A percentile compares a stretch with the other conserved stretches of the same genome.
Evolutionary conservation across 2,329 filamentous ascomycete species (phyloP).

Genomic region (Nemania abortiva): DNA sequence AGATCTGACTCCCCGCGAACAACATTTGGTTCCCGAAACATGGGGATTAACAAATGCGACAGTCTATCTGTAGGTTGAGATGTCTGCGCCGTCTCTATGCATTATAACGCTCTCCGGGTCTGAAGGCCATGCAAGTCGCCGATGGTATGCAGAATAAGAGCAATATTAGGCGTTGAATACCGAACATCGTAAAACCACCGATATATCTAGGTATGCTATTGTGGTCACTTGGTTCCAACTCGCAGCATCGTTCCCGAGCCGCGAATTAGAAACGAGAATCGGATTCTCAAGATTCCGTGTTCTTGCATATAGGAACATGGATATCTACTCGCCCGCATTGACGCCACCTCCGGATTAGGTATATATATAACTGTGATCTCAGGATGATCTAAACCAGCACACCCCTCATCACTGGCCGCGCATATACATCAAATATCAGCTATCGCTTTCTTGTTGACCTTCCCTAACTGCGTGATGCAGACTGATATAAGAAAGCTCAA

Average conservation of each 20-base stretch:
- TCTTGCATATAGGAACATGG: background rate
- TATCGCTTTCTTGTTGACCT: background rate
- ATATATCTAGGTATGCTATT: too few relatives aligned
- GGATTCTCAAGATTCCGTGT: background rate
- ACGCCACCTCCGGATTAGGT: too few relatives aligned
- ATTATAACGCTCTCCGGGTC: background rate
- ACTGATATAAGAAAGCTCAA: background rate
- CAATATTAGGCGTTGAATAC: background rate
- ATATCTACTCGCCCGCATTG: background rate
- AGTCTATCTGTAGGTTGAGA: background rate
- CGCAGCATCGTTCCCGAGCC: background rate
- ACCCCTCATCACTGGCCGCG: background rate
- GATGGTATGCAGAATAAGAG: background rate
- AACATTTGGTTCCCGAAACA: background rate
- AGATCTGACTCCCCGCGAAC: background rate
- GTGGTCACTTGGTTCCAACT: background rate
- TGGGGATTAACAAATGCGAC: background rate
- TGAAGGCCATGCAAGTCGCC: background rate
- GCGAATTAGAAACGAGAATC: background rate
- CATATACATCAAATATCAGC: background rate
- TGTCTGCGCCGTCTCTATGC: background rate
- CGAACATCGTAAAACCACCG: background rate
- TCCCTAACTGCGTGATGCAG: background rate
- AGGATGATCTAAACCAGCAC: background rate
- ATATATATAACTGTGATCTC: background rate